Evolutionary conservation across 495 filamentous ascomycete genomes (phyloP).

Genomic region (Staphylotrichum tortipilum): DNA sequence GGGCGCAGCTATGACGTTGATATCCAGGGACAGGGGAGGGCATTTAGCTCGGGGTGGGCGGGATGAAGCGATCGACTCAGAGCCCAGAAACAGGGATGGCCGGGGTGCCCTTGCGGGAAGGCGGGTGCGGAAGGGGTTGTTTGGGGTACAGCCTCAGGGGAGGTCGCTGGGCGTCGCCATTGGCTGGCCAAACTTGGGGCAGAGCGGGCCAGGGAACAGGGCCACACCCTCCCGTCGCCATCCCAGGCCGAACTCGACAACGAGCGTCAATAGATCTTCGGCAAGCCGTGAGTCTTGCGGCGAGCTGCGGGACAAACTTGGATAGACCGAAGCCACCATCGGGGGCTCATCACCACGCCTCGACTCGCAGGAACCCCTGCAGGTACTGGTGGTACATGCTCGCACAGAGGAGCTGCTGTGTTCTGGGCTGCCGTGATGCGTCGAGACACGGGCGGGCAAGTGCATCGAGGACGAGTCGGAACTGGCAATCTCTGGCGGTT

Average conservation of each 20-base stretch:
- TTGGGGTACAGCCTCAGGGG: conserved; percentile 24
- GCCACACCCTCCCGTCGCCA: background rate
- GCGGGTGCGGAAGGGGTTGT: conserved; percentile 20
- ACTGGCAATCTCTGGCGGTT: background rate
- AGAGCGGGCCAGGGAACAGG: background rate
- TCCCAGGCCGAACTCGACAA: background rate
- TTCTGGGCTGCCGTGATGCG: background rate
- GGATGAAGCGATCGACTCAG: conserved; percentile 30
- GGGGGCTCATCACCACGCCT: no score
- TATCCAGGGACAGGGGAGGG: conserved; percentile 11
- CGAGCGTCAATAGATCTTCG: background rate
- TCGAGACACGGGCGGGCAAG: background rate
- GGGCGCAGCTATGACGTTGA: conserved; percentile 8
- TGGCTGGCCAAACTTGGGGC: conserved; percentile 21
- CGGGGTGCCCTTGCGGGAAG: conserved; percentile 22
- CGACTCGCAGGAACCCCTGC: conserved; percentile 2
- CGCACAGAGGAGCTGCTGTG: no score
- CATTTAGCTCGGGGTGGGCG: conserved; percentile 17
- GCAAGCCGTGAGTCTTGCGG: background rate
- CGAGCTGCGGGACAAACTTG: background rate
- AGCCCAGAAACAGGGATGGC: conserved; percentile 21
- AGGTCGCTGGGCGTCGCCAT: conserved; percentile 10
- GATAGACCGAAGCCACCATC: background rate
- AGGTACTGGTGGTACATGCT: background rate
- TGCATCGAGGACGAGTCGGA: background rate